phyloP scores from a whole-genome alignment of 2,329 filamentous ascomycete species.

The Sporothrix brasiliensis region DNA sequence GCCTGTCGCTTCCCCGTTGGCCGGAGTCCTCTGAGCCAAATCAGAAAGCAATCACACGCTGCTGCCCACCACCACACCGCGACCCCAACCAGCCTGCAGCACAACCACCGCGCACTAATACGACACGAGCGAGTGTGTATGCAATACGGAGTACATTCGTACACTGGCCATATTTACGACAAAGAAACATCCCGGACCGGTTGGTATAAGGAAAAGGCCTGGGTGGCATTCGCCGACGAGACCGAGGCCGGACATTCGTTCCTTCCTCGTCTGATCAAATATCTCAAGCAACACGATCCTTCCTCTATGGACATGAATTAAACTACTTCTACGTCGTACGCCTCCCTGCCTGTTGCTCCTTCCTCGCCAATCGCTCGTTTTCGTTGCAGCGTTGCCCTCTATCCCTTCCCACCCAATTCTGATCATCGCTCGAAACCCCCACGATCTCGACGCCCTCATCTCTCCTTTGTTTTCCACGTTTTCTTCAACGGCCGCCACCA shows the following conservation, averaged over 20 bases:
- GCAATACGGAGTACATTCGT: not conserved
- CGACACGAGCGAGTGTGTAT: not conserved
- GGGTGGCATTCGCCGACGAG: slow-evolving; percentile 12
- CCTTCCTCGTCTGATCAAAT: slow-evolving; percentile 14
- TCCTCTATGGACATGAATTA: not conserved
- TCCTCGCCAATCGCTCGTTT: not conserved
- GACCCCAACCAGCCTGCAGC: not conserved
- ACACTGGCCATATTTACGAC: slow-evolving; percentile 5
- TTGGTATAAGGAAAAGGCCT: not conserved
- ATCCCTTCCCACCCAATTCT: not conserved
- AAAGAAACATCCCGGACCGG: slow-evolving; percentile 15
- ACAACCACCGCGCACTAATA: slow-evolving; percentile 8
- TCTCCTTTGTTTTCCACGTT: not conserved
- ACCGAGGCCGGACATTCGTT: not conserved
- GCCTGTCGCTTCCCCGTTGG: slow-evolving; percentile 28
- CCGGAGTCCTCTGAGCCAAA: slow-evolving; percentile 2
- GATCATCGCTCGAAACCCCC: slow-evolving; percentile 1
- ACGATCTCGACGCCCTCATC: not conserved
- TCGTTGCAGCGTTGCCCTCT: not conserved
- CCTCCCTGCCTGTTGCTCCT: not conserved
- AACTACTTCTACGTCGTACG: not conserved
- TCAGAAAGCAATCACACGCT: slow-evolving; percentile 14
- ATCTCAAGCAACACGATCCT: not conserved
- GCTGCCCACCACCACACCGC: slow-evolving; percentile 8
- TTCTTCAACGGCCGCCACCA: slow-evolving; percentile 11